Evolutionary conservation across 805 yeast species (phyloP), one percentile per base, ranked within the genome.

Genomic region (Pichia manshurica): DNA sequence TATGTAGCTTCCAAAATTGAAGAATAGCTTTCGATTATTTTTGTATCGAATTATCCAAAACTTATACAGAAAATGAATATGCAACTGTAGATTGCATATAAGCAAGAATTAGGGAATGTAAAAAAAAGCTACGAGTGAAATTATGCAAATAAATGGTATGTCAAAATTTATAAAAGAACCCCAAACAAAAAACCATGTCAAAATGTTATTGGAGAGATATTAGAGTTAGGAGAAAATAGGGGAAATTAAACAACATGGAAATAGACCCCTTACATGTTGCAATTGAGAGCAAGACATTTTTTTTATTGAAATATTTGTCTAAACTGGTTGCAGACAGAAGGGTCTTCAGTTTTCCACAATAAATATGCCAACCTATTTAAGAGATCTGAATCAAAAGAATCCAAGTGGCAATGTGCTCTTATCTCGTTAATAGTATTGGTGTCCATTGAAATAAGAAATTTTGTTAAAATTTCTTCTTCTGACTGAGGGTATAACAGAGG

Each of bases 331-430:
- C 39, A 34, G 20, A 45, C 23, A 5, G 8, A 15, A 17, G 44
- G 16, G 21, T 46, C 44, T 41, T 46, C 50, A n/a, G 42, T 35
- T 36, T 25, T 36, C 53, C 50, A 49, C 16, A 49, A 28, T 15
- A 46, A 29, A 22, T 23, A 49, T 3, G 43, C 37, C 17, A 45
- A 16, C 22, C 31, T 39, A 3, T 42, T 31, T 19, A 46, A 21
- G 1, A 43, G 15, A n/a, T 42, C 35, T 23, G 22, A 6, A 25
- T 40, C 43, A 16, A 29, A 19, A 5, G 12, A 8, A 15, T 32
- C 15, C 15, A 19, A 22, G n/a, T 16, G 21, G 8, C 46, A 39
- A 17, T 7, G 21, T 6, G 10, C 1, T 34, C 36, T 39, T 4
- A 42, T 40, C 8, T 22, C 22, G 25, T 20, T 31, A 19, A 43